These are phyloP conservation scores for Debaryomyces maramus DNA, from an alignment of 805 yeast genomes.

Conservation along the genomic window DNA sequence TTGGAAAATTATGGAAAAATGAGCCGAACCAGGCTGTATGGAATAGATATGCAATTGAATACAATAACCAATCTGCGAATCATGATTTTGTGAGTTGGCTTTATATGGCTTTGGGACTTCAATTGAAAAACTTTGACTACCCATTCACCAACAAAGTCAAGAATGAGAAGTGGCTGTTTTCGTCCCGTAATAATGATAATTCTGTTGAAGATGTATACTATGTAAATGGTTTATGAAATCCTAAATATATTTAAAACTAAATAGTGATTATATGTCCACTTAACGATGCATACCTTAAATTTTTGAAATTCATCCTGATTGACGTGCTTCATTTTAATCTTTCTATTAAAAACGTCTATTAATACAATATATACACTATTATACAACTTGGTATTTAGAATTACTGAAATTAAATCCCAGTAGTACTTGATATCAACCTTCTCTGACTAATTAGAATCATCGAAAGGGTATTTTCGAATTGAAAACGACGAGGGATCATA, in stretches of 20 bases:
- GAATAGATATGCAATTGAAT: constrained; percentile 31
- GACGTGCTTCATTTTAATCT: too few species aligned
- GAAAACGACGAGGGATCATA: background rate
- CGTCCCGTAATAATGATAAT: constrained; percentile 5
- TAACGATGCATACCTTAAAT: too few species aligned
- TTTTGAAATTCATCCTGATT: too few species aligned
- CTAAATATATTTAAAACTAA: too few species aligned
- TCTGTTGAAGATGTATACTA: constrained; percentile 12
- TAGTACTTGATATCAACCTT: too few species aligned
- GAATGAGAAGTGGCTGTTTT: constrained; percentile 8
- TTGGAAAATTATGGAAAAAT: constrained; percentile 27
- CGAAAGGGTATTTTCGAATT: constrained; percentile 4
- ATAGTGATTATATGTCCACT: too few species aligned
- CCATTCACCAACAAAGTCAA: constrained; percentile 6
- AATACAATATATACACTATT: constrained; percentile 2
- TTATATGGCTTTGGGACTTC: constrained; percentile 11
- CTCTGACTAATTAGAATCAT: background rate
- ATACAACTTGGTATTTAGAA: background rate
- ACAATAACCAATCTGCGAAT: constrained; percentile 14
- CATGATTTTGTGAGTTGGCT: constrained; percentile 22
- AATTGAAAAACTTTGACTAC: background rate
- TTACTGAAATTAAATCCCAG: too few species aligned
- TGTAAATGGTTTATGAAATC: background rate
- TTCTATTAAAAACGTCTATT: constrained; percentile 4
- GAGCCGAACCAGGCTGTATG: constrained; percentile 26